These are phyloP conservation scores for Fusarium luffae DNA, from an alignment of 2,329 filamentous ascomycete species.

Conservation along the genomic window DNA sequence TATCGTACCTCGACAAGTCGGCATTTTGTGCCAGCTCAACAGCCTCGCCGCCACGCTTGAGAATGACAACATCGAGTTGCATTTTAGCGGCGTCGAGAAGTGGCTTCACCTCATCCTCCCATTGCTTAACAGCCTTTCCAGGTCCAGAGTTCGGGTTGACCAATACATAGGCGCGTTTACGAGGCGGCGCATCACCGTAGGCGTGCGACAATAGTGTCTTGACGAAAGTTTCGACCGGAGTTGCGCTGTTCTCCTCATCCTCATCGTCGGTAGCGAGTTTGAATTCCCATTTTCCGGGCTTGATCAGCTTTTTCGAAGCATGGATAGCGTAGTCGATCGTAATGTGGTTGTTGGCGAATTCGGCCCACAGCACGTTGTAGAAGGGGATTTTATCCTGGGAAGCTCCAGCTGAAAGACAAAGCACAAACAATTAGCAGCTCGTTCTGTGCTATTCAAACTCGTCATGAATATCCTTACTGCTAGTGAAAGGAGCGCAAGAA, in stretches of 20 bases:
- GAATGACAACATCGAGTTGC: slow-evolving; percentile 77
- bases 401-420: slow-evolving; percentile 33
- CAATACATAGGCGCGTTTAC: slow-evolving; percentile 85
- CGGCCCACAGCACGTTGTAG: slow-evolving; percentile 87
- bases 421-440: slow-evolving; percentile 9
- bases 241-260: slow-evolving; percentile 37
- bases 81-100: slow-evolving; percentile 86
- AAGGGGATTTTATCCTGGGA: slow-evolving; percentile 68
- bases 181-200: slow-evolving; percentile 74
- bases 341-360: slow-evolving; percentile 69
- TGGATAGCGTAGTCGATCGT: slow-evolving; percentile 78
- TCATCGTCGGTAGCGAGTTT: slow-evolving; percentile 53
- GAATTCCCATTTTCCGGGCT: slow-evolving; percentile 66
- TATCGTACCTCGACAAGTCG: slow-evolving; percentile 84
- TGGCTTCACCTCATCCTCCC: slow-evolving; percentile 79
- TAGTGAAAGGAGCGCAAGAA: slow-evolving; percentile 38
- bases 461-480: slow-evolving; percentile 24
- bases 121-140: slow-evolving; percentile 78
- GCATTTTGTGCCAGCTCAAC: slow-evolving; percentile 78
- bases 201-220: slow-evolving; percentile 73
- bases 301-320: slow-evolving; percentile 68
- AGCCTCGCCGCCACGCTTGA: slow-evolving; percentile 80
- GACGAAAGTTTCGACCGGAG: slow-evolving; percentile 70
- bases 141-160: slow-evolving; percentile 93
- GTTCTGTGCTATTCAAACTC: background rate